A percentile compares a stretch with the other conserved stretches of the same genome.
These are phyloP conservation scores for Chiua virens DNA, from an alignment of 768 basidiomycete genomes.

Conservation along the genomic window DNA sequence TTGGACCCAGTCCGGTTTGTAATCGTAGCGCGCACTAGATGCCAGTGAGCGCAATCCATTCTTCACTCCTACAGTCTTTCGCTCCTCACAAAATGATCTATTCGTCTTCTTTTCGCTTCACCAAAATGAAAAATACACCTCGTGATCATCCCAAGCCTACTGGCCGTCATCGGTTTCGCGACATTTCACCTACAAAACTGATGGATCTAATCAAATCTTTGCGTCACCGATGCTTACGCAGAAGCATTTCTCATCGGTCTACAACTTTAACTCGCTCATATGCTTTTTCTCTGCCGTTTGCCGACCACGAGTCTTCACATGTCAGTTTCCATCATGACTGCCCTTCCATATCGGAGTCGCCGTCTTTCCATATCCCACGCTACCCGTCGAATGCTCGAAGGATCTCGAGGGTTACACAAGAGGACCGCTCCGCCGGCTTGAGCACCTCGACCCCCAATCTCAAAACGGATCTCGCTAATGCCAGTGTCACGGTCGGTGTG, in stretches of 20 bases:
- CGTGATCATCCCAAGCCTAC: constrained; percentile 11
- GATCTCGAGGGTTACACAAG: constrained; percentile 8
- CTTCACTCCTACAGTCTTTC: not conserved
- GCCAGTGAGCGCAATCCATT: not conserved
- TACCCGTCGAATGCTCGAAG: constrained; percentile 5
- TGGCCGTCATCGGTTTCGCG: constrained; percentile 12
- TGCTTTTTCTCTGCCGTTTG: constrained; percentile 1
- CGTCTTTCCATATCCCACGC: not conserved
- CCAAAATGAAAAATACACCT: constrained; percentile 15
- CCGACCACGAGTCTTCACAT: constrained; percentile 8
- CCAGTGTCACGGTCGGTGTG: no score
- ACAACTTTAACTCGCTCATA: constrained; percentile 3
- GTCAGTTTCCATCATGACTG: not conserved
- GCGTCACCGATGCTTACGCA: constrained; percentile 10
- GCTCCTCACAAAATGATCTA: constrained; percentile 1
- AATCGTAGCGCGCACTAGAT: constrained; percentile 2
- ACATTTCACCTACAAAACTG: constrained; percentile 19
- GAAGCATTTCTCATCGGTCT: constrained; percentile 1
- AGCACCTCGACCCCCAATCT: constrained; percentile 1
- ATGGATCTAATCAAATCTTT: constrained; percentile 22
- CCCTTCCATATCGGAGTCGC: not conserved
- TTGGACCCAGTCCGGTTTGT: constrained; percentile 12
- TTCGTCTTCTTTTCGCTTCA: constrained; percentile 9
- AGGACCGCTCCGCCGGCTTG: constrained; percentile 15
- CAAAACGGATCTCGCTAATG: not conserved